These are phyloP conservation scores for Linnemannia hyalina DNA, from an alignment of 192 early-diverging fungal genomes.

Conservation along the genomic window DNA sequence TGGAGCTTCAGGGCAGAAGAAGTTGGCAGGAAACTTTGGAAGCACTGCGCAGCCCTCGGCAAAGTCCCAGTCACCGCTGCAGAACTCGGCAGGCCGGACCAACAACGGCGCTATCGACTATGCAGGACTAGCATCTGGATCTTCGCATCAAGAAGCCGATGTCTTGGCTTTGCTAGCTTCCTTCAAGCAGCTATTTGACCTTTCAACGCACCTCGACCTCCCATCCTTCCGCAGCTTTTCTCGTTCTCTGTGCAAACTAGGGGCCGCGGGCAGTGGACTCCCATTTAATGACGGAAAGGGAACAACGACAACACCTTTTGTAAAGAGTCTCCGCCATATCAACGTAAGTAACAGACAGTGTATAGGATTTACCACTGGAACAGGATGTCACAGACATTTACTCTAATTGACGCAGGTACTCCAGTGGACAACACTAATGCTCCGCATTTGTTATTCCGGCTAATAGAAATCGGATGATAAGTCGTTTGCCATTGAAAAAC, in stretches of 20 bases:
- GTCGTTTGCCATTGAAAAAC: slow-evolving; percentile 83
- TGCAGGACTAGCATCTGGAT: slow-evolving; percentile 36
- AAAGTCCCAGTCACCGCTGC: slow-evolving; percentile 30
- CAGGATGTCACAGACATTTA: too few species aligned
- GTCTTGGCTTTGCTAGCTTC: slow-evolving; percentile 61
- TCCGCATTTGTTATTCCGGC: not conserved
- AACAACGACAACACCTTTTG: slow-evolving; percentile 37
- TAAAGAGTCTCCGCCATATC: slow-evolving; percentile 47
- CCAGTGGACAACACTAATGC: too few species aligned
- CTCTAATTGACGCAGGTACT: too few species aligned
- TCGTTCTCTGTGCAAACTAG: slow-evolving; percentile 75
- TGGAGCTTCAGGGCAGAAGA: slow-evolving; percentile 56
- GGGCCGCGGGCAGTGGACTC: slow-evolving; percentile 64
- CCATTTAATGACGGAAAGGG: slow-evolving; percentile 57
- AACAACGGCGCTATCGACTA: slow-evolving; percentile 34
- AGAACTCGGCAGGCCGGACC: slow-evolving; percentile 14
- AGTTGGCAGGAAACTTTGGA: slow-evolving; percentile 54
- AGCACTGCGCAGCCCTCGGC: slow-evolving; percentile 9
- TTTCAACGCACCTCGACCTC: slow-evolving; percentile 68
- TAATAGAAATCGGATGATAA: slow-evolving; percentile 77
- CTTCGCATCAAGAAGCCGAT: slow-evolving; percentile 61
- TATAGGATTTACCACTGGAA: not conserved
- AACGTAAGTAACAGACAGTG: slow-evolving; percentile 41
- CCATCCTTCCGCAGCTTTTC: slow-evolving; percentile 75
- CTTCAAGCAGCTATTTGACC: slow-evolving; percentile 80